Base-by-base conservation (phyloP, 257 asterid species). In the Voacanga thouarsii region DNA sequence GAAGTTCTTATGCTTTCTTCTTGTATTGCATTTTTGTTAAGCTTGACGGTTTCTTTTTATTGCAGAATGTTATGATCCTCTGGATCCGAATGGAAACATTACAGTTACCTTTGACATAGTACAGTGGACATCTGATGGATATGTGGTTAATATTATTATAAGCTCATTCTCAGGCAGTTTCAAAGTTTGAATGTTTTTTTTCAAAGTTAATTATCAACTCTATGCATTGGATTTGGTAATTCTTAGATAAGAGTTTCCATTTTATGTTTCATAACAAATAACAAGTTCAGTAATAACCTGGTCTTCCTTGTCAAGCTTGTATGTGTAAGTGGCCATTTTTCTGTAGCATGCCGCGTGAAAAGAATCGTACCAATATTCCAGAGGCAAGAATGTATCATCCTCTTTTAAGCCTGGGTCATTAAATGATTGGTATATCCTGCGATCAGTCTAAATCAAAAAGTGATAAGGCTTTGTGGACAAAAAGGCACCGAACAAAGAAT, bases 31-130 rank as follows among this genome's bases (percentile, higher is more conserved):
- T 37, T 60, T n/a, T 53, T 74, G 72, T 79, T 73, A 77, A 71
- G 44, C 10, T 75, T 28, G 51, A 39, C 39, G 41, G 21, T 41
- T 65, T 78, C 80, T 50, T 65, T 56, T 81, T 60, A 75, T 61
- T 82, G 84, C 90, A 92, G 93, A 88, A 78, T 83, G 91, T 64
- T 91, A 89, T 77, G 95, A 89, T 81, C 93, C 95, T 74, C 71
- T 92, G 86, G 97, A 92, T 85, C 92, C 95, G 50, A 84, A 72
- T 75, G 95, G 93, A 77, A 90, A 89, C 64, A 80, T 90, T 15
- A 84, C 89, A 2, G 83, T 92, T 69, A 82, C 88, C 51, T 87
- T 87, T 33, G 95, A 89, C 82, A 83, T 85, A 56, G 53, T 81
- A 45, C 84, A 84, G 64, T 87, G 88, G 82, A 86, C 85, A 55